These are phyloP conservation scores for Colletotrichum magnum DNA, from an alignment of 2,329 filamentous ascomycete genomes.

Conservation along the genomic window DNA sequence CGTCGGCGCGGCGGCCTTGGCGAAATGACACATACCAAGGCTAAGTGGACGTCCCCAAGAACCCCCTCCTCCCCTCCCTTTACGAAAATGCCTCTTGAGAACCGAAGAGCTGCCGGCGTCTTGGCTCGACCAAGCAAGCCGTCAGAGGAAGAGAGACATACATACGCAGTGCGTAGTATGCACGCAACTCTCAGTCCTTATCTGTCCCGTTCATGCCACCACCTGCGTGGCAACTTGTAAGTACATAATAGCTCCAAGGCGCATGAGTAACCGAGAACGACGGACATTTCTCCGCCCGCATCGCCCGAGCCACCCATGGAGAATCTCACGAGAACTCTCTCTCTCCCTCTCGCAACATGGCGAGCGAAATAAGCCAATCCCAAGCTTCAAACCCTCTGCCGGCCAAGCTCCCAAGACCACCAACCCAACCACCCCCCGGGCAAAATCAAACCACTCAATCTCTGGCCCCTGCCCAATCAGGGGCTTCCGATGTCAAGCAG, in stretches of 20 bases:
- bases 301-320: background rate
- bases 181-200: too few relatives aligned
- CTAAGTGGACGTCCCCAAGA: conserved; percentile 11
- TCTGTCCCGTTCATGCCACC: too few relatives aligned
- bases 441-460: conserved; percentile 1
- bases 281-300: conserved; percentile 2
- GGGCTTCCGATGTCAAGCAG: conserved; percentile 19
- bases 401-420: background rate
- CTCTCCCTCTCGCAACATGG: conserved; percentile 1
- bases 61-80: conserved; percentile 8
- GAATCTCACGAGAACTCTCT: background rate
- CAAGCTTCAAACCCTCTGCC: background rate
- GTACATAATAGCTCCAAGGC: conserved; percentile 10
- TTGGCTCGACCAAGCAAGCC: conserved; percentile 7
- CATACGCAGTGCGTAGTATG: too few relatives aligned
- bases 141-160: background rate
- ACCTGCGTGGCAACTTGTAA: conserved; percentile 6
- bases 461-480: conserved; percentile 24
- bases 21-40: conserved; percentile 34
- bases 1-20: conserved; percentile 22
- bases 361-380: conserved; percentile 1
- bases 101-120: background rate
- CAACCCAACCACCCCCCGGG: background rate
- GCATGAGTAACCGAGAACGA: conserved; percentile 22
- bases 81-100: conserved; percentile 7